A percentile compares a stretch with the other conserved stretches of the same genome.
Evolutionary conservation across 257 asterid species (phyloP).

Genomic region (Przewalskia tangutica): DNA sequence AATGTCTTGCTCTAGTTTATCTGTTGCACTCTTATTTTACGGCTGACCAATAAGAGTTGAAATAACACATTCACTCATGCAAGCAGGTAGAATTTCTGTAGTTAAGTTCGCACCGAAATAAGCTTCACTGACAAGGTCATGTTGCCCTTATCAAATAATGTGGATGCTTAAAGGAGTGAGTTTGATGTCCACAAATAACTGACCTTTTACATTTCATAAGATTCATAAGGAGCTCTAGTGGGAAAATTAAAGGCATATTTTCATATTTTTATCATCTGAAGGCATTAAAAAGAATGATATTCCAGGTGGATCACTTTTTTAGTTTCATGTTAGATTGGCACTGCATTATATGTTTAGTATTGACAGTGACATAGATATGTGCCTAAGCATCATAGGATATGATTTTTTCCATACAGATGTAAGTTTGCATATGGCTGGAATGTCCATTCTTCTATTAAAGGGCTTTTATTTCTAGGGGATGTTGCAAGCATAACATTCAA

Average conservation of each 20-base stretch:
- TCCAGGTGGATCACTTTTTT: background rate
- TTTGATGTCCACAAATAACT: background rate
- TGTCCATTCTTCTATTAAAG: background rate
- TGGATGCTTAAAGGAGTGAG: background rate
- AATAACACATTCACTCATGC: background rate
- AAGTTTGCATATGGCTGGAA: background rate
- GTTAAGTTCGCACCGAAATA: background rate
- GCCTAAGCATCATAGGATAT: background rate
- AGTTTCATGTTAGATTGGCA: background rate
- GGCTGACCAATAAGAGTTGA: background rate
- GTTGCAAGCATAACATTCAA: background rate
- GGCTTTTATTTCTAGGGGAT: background rate
- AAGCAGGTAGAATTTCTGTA: background rate
- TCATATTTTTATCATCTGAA: background rate
- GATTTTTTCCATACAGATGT: background rate
- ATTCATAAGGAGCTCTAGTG: background rate
- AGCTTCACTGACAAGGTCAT: background rate
- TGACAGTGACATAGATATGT: background rate
- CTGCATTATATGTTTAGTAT: background rate
- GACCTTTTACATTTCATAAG: background rate
- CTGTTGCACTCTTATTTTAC: background rate
- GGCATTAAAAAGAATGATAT: background rate
- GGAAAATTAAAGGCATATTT: background rate
- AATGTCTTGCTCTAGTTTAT: background rate
- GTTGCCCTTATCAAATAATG: background rate